These are phyloP conservation scores for Kurtzmaniella cleridarum DNA, from an alignment of 805 yeast genomes.

Conservation along the genomic window DNA sequence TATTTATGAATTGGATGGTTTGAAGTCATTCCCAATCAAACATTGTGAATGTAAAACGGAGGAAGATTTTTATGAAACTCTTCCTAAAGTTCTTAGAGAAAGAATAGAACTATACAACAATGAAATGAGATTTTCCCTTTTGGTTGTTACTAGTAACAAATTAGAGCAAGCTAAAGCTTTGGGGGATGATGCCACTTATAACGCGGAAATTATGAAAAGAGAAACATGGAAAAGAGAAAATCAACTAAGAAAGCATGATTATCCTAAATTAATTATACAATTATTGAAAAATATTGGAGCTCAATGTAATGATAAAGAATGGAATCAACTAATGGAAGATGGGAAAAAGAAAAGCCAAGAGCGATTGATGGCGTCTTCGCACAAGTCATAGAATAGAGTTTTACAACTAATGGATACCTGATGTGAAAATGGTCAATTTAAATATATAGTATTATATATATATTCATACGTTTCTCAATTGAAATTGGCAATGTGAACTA, in stretches of 20 bases:
- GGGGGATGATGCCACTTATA: conserved; percentile 36
- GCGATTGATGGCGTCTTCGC: neutral
- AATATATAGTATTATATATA: too few species aligned
- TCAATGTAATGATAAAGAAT: conserved; percentile 32
- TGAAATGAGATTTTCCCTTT: conserved; percentile 52
- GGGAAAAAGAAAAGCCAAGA: conserved; percentile 18
- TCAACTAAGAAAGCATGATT: conserved; percentile 48
- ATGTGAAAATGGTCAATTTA: too few species aligned
- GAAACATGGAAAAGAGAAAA: conserved; percentile 51
- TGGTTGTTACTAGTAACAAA: conserved; percentile 50
- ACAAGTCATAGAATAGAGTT: conserved; percentile 4
- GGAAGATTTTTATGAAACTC: conserved; percentile 36
- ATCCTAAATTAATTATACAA: conserved; percentile 45
- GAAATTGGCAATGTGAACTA: conserved; percentile 3
- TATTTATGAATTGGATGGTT: conserved; percentile 60
- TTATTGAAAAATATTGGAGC: conserved; percentile 38
- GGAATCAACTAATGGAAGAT: conserved; percentile 21
- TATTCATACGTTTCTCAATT: neutral
- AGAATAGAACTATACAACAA: conserved; percentile 42
- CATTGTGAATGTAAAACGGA: conserved; percentile 38
- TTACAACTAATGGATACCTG: neutral
- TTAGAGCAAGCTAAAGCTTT: conserved; percentile 28
- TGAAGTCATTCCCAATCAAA: conserved; percentile 48
- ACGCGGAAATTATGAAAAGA: conserved; percentile 42
- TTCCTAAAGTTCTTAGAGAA: conserved; percentile 40